Evolutionary conservation across 768 basidiomycete genomes (phyloP), one percentile per base, ranked within the genome.

Genomic region (Coprinopsis marcescibilis): DNA sequence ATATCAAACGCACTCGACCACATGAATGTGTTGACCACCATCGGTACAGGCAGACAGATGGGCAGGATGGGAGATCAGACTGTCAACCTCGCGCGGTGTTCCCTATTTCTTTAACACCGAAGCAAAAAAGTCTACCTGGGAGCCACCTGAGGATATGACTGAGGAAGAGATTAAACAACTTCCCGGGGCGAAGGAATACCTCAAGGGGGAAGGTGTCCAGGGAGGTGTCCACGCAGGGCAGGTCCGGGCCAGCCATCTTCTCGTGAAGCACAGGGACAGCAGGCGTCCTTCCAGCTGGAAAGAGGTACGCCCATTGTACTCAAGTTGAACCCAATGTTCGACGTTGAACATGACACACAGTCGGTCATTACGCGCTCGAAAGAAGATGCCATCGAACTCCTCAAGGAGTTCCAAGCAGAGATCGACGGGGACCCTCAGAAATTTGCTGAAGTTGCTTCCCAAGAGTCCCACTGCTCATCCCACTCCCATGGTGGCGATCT

Each of bases 221-320:
- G 45, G 36, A 13, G 53, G 54, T n/a, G 29, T 34, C 10, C 61
- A 59, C 23, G 57, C 70, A 14, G 73, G 68, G 15, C 75, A 87
- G 65, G 89, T 96, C 30, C 80, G 91, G 41, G 95, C 93, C n/a
- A 92, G 90, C 59, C 96, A 99, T 70, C 71, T 99, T 51, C 68
- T 99, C 48, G 84, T 97, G 52, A 99, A 99, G 69, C 94, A 97
- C 66, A 72, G 69, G 41, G 85, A 74, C 3, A 89, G 88, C 61
- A 69, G 88, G 50, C 73, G 86, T 21, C 82, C 88, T 26, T 78
- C 85, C 33, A 89, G 86, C 62, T 89, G 88, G 87, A 87, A 86
- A 63, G 85, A 88, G 72, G 88, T 84, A 55, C 46, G 79, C 63
- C 23, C 27, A 30, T 37, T 35, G 34, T 49, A 39, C 15, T 8